Conservation (phyloP, 495 filamentous ascomycete species). For the Daldinia concentrica region DNA sequence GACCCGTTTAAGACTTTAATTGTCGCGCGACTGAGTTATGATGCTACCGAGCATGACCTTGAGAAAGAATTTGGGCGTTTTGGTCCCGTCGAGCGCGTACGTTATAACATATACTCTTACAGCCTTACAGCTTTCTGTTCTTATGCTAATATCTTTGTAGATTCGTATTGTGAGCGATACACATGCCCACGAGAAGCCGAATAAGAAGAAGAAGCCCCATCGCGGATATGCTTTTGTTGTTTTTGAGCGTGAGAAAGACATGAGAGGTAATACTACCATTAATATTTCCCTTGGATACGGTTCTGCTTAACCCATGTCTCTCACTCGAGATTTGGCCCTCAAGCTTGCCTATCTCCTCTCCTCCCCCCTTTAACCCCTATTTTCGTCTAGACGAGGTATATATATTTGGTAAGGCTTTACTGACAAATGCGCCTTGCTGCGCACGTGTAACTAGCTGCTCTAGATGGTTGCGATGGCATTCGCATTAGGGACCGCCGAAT, state of each 20-base stretch:
- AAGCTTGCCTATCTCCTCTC: constrained; percentile 62
- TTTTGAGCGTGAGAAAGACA: constrained; percentile 96
- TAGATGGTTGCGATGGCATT: constrained; percentile 78
- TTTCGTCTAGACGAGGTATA: constrained; percentile 49
- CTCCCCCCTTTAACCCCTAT: constrained; percentile 21
- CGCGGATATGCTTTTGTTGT: constrained; percentile 97
- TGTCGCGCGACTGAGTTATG: constrained; percentile 87
- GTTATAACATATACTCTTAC: constrained; percentile 36
- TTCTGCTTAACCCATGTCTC: constrained; percentile 45
- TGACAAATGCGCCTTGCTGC: constrained; percentile 65
- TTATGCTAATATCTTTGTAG: constrained; percentile 55
- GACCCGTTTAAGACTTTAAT: constrained; percentile 97
- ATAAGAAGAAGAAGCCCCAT: constrained; percentile 83
- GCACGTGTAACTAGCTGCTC: constrained; percentile 65
- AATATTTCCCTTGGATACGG: constrained; percentile 52
- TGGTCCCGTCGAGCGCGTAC: constrained; percentile 91
- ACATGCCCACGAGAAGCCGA: constrained; percentile 71
- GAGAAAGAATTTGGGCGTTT: constrained; percentile 95
- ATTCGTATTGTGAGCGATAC: constrained; percentile 84
- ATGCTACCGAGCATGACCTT: constrained; percentile 86
- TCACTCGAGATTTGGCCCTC: constrained; percentile 60
- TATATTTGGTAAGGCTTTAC: constrained; percentile 61
- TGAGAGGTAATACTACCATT: constrained; percentile 86
- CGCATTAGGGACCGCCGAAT: constrained; percentile 91
- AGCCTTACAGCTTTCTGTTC: background rate